phyloP scores from a whole-genome alignment of 225 moss, liverwort and hornwort genomes.

The Lunularia cruciata region DNA sequence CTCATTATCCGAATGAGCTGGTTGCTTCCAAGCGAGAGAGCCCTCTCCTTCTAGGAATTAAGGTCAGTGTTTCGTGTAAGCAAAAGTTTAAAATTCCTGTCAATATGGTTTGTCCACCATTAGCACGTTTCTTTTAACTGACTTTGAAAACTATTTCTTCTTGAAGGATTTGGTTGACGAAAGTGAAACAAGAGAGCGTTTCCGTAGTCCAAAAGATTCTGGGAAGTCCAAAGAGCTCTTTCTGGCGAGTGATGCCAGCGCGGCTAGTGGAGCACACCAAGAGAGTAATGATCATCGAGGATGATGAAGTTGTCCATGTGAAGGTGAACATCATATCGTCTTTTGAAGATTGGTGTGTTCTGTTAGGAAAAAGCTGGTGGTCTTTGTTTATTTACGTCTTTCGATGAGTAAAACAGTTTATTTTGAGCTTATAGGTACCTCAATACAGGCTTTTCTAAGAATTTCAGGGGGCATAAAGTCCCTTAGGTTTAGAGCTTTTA shows the following conservation, averaged over 20 bases:
- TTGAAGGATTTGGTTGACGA: conserved; percentile 55
- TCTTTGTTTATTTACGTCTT: too few species aligned
- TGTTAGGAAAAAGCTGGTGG: too few species aligned
- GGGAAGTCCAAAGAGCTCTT: conserved; percentile 82
- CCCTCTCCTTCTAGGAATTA: conserved; percentile 87
- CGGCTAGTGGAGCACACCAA: conserved; percentile 97
- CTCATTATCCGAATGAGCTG: conserved; percentile 91
- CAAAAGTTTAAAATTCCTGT: neutral
- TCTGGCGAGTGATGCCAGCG: conserved; percentile 96
- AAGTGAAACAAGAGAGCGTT: conserved; percentile 54
- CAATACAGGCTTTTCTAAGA: too few species aligned
- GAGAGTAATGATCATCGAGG: conserved; percentile 96
- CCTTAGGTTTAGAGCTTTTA: too few species aligned
- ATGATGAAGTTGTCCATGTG: conserved; percentile 88
- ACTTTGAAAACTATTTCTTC: neutral
- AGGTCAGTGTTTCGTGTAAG: conserved; percentile 49
- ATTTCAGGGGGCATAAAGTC: too few species aligned
- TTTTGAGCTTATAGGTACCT: too few species aligned
- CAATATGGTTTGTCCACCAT: neutral
- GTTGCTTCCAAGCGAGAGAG: conserved; percentile 99
- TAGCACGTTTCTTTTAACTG: too few species aligned
- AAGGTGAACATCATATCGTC: conserved; percentile 65
- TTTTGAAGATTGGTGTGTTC: too few species aligned
- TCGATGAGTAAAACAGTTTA: too few species aligned
- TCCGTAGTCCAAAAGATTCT: conserved; percentile 56